These are phyloP conservation scores for Cenococcum geophilum DNA, from an alignment of 495 filamentous ascomycete species.

Conservation along the genomic window DNA sequence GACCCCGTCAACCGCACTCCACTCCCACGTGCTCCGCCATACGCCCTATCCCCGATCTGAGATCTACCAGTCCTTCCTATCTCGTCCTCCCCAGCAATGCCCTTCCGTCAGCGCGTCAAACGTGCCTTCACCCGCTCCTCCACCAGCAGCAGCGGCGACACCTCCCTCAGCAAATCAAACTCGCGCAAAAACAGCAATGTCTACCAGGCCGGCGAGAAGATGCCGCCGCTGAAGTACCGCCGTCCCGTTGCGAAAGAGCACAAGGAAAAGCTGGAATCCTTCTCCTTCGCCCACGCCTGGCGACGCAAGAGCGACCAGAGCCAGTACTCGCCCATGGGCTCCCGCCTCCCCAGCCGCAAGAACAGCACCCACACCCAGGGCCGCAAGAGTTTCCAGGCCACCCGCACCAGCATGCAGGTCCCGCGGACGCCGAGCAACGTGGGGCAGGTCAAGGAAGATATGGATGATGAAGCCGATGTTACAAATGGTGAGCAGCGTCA, in stretches of 20 bases:
- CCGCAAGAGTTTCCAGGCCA: constrained; percentile 25
- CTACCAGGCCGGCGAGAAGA: constrained; percentile 41
- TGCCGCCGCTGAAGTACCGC: constrained; percentile 42
- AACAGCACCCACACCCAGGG: constrained; percentile 30
- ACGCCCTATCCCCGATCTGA: neutral
- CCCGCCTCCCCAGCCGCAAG: constrained; percentile 34
- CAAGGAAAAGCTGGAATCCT: constrained; percentile 39
- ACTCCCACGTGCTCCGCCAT: constrained; percentile 2
- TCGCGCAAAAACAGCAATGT: constrained; percentile 20
- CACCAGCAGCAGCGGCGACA: constrained; percentile 1
- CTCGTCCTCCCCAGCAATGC: constrained; percentile 29
- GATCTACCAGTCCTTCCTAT: neutral
- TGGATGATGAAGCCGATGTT: constrained; percentile 26
- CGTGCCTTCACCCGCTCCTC: constrained; percentile 32
- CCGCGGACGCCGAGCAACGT: constrained; percentile 6
- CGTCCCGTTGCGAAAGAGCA: constrained; percentile 38
- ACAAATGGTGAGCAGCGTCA: constrained; percentile 23
- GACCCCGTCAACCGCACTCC: no score
- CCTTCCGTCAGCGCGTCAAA: constrained; percentile 38
- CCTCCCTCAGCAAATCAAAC: constrained; percentile 11
- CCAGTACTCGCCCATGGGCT: constrained; percentile 39
- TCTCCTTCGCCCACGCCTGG: constrained; percentile 37
- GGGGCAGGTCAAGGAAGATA: constrained; percentile 15
- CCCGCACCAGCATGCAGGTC: neutral
- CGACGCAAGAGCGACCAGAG: constrained; percentile 35